A percentile compares a stretch with the other conserved stretches of the same genome.
phyloP scores from a whole-genome alignment of 1,139 yeast genomes.

The Lodderomyces jiufengensis region DNA sequence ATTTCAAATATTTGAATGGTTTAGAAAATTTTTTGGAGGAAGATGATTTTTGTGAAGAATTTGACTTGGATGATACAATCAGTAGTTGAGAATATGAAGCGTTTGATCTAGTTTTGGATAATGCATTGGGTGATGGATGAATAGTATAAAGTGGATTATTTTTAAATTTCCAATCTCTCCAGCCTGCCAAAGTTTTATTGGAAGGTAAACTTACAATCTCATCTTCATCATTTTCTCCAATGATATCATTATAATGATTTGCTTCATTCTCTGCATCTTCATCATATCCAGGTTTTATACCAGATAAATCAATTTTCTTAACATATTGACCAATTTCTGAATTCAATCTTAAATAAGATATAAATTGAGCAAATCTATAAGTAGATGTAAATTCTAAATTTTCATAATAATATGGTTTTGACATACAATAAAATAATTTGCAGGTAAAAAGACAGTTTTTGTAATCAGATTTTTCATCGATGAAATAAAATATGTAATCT shows the following conservation, averaged over 20 bases:
- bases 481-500: conserved; percentile 28
- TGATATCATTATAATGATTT: conserved; percentile 1
- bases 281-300: conserved; percentile 45
- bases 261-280: conserved; percentile 26
- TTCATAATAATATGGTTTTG: conserved; percentile 53
- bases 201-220: background rate
- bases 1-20: conserved; percentile 23
- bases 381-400: conserved; percentile 60
- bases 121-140: conserved; percentile 19
- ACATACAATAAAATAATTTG: conserved; percentile 46
- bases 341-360: conserved; percentile 56
- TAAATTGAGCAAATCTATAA: conserved; percentile 74
- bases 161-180: conserved; percentile 87
- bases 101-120: conserved; percentile 19
- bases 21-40: conserved; percentile 21
- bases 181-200: conserved; percentile 53
- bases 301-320: conserved; percentile 54
- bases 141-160: conserved; percentile 61
- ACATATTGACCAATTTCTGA: conserved; percentile 56
- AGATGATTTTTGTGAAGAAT: conserved; percentile 16
- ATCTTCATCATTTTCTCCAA: background rate
- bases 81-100: conserved; percentile 24
- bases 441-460: conserved; percentile 46
- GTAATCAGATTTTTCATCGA: conserved; percentile 26
- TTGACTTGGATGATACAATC: conserved; percentile 19